A percentile compares a stretch with the other conserved stretches of the same genome.
These are phyloP conservation scores for Kewa caespitosa DNA, from an alignment of 179 eudicot species.

Conservation along the genomic window DNA sequence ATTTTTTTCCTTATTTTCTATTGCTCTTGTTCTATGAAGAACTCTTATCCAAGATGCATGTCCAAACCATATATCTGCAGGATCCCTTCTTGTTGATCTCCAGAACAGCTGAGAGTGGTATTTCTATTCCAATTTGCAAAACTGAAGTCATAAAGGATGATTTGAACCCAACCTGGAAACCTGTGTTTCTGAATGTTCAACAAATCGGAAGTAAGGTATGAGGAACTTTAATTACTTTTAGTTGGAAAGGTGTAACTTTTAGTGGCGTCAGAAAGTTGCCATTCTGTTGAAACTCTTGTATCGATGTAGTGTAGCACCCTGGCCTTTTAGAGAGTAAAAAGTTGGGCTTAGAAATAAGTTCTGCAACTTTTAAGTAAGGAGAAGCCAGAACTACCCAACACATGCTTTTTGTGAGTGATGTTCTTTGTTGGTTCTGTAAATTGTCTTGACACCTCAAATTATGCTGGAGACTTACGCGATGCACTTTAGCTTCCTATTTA, in stretches of 20 bases:
- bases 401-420: constrained; percentile 4
- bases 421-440: background rate
- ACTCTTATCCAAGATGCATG: constrained; percentile 12
- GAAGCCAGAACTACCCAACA: background rate
- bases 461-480: background rate
- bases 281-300: background rate
- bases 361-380: background rate
- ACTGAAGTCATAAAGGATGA: constrained; percentile 89
- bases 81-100: constrained; percentile 91
- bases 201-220: constrained; percentile 90
- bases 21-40: constrained; percentile 9
- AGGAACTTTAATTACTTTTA: background rate
- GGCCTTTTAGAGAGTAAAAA: background rate
- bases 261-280: background rate
- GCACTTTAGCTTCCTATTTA: constrained; percentile 16
- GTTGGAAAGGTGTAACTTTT: too few relatives aligned
- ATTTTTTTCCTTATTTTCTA: constrained; percentile 9
- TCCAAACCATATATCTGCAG: constrained; percentile 49
- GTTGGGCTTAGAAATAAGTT: background rate
- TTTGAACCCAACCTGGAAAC: constrained; percentile 81
- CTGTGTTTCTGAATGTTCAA: constrained; percentile 60
- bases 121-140: constrained; percentile 76
- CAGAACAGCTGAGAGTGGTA: constrained; percentile 63
- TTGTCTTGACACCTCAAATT: background rate
- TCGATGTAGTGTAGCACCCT: background rate